A percentile compares a stretch with the other conserved stretches of the same genome.
These are phyloP conservation scores for Globisporangium cylindrosporum DNA, from an alignment of 352 stramenopile species.

Conservation along the genomic window DNA sequence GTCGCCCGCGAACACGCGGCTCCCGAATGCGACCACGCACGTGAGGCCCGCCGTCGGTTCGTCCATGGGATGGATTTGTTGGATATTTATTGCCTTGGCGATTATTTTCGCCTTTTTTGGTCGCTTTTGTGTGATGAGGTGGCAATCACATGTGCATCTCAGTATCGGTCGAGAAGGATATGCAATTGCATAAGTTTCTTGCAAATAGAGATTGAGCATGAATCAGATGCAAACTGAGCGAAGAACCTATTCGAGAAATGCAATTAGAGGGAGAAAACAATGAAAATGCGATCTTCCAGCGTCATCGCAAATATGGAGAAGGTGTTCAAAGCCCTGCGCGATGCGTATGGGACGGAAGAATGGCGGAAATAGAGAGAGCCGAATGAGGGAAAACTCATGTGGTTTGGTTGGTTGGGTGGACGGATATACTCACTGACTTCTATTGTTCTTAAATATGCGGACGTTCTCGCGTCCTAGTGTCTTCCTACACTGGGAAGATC, in stretches of 20 bases:
- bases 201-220: not conserved
- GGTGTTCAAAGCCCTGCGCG: not conserved
- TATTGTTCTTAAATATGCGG: conserved; percentile 14
- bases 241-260: not conserved
- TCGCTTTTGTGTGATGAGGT: not conserved
- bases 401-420: not conserved
- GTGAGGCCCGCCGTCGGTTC: conserved; percentile 1
- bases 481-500: conserved; percentile 2
- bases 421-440: conserved; percentile 8
- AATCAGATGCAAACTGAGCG: conserved; percentile 3
- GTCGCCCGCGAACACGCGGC: conserved; percentile 18
- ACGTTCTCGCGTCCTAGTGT: not conserved
- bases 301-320: not conserved
- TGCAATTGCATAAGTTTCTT: not conserved
- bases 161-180: not conserved
- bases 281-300: not conserved
- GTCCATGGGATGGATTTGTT: not conserved
- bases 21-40: conserved; percentile 9
- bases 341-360: not conserved
- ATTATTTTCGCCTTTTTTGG: conserved; percentile 4
- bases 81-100: not conserved
- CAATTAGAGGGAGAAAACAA: not conserved
- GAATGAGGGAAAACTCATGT: not conserved
- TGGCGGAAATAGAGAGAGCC: not conserved
- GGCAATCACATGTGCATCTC: not conserved